Evolutionary conservation across 2,329 filamentous ascomycete species (phyloP).

Genomic region (Falciphora oryzae): DNA sequence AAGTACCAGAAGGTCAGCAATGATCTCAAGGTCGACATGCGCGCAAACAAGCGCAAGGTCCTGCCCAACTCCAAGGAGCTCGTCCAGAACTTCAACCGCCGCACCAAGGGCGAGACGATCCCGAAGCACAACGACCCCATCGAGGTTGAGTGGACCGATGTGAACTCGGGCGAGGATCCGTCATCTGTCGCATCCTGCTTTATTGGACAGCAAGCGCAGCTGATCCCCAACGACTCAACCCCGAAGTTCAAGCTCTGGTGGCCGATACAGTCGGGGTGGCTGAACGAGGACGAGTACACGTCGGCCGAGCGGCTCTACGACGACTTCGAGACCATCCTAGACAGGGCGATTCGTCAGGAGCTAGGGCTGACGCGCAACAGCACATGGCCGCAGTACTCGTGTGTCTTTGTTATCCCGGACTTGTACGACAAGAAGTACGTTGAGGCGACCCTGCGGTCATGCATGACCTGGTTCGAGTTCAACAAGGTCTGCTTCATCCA

Average conservation of each 20-base stretch:
- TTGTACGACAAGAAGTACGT: conserved; percentile 94
- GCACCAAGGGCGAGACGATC: conserved; percentile 78
- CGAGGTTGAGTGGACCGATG: conserved; percentile 92
- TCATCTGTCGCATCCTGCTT: conserved; percentile 59
- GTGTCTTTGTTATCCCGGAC: conserved; percentile 95
- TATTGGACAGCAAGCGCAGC: conserved; percentile 73
- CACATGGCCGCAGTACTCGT: conserved; percentile 86
- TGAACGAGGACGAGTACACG: conserved; percentile 85
- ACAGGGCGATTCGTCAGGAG: conserved; percentile 81
- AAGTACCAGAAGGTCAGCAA: conserved; percentile 76
- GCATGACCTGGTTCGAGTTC: conserved; percentile 87
- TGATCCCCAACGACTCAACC: conserved; percentile 82
- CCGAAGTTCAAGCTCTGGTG: conserved; percentile 91
- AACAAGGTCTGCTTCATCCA: conserved; percentile 89
- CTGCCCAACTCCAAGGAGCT: conserved; percentile 96
- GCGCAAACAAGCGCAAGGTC: conserved; percentile 88
- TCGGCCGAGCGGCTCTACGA: conserved; percentile 75
- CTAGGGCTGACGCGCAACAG: conserved; percentile 71
- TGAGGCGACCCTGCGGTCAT: conserved; percentile 73
- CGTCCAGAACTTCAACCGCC: conserved; percentile 88
- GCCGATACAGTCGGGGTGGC: conserved; percentile 80
- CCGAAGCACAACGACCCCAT: conserved; percentile 91
- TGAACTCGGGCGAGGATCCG: conserved; percentile 60
- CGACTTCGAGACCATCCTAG: conserved; percentile 81
- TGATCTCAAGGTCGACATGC: conserved; percentile 86